These are phyloP conservation scores for Yamadazyma tumulicola DNA, from an alignment of 805 yeast species.

Conservation along the genomic window DNA sequence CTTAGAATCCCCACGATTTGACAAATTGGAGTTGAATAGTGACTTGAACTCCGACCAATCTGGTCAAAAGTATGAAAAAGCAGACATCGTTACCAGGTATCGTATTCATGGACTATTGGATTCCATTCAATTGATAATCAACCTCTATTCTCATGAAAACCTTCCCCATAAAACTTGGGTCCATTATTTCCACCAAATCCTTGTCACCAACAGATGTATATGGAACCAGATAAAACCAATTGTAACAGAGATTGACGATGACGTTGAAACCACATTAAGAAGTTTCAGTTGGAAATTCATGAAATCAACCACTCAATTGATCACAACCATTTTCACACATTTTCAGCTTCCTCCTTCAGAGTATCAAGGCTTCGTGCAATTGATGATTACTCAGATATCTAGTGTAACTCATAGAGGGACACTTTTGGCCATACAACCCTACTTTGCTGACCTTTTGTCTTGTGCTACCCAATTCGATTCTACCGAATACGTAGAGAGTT, in stretches of 20 bases:
- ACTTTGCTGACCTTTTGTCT: slow-evolving; percentile 43
- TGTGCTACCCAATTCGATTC: not conserved
- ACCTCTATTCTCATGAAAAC: too few species aligned
- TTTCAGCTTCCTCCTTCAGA: too few species aligned
- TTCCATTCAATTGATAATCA: slow-evolving; percentile 48
- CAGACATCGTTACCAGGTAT: slow-evolving; percentile 28
- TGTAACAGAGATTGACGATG: slow-evolving; percentile 22
- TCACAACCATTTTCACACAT: slow-evolving; percentile 42
- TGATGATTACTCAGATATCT: slow-evolving; percentile 64
- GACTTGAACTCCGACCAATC: too few species aligned
- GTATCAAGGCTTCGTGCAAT: slow-evolving; percentile 17
- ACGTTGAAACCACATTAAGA: slow-evolving; percentile 48
- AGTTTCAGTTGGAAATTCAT: slow-evolving; percentile 82
- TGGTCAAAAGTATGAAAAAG: too few species aligned
- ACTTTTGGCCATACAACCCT: slow-evolving; percentile 81
- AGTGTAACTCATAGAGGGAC: slow-evolving; percentile 88
- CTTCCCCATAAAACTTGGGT: too few species aligned
- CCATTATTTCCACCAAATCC: too few species aligned
- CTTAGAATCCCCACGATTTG: too few species aligned
- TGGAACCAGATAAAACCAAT: slow-evolving; percentile 48
- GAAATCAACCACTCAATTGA: slow-evolving; percentile 64
- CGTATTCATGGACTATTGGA: slow-evolving; percentile 72
- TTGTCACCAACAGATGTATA: slow-evolving; percentile 8
- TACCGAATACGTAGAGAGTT: slow-evolving; percentile 29
- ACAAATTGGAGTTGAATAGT: too few species aligned